Base-by-base conservation (phyloP, 106 monocot genomes). In the Dactylorhiza incarnata region DNA sequence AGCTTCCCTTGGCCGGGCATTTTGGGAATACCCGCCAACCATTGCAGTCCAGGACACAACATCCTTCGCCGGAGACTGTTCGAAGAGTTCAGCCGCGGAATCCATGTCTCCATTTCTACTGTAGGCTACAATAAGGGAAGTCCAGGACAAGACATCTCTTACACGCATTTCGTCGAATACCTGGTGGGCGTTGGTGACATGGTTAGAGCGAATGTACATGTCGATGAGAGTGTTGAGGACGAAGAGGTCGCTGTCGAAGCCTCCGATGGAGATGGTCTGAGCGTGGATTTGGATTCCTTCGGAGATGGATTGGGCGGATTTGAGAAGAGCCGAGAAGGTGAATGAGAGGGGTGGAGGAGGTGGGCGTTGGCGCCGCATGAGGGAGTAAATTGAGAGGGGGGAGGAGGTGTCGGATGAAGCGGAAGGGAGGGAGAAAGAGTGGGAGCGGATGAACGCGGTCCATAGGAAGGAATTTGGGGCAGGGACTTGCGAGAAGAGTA, bases 11-110 rank as follows among this genome's bases (percentile, higher is more conserved):
- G 90, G 94, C 75, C 74, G 75, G 2, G 83, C 84, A 58, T 91
- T 91, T 77, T 94, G 88, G 3, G 76, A 79, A 55, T 89, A 94
- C 37, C 90, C 87, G 1, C 85, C 85, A 20, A 94, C 75, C 86
- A 94, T 85, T 0, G 94, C 85, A 14, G 88, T 94, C 94, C 94
- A 94, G 0, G 88, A 81, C 24, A 91, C 82, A 71, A 76, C 43
- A 17, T 86, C 86, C 77, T 84, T 86, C 29, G 55, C 81, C 2
- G 81, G 83, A 48, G 81, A 72, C 15, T 7, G 55, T 16, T 63
- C 74, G 48, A 94, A 94, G 45, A 94, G 61, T 8, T 25, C 71
- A 65, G 66, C 81, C 0, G 88, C 90, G 9, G 65, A 62, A 49
- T 54, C 74, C 87, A 87, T 85, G 45, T 87, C 85, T 3, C 83